These are phyloP conservation scores for Cryptococcus depauperatus DNA, from an alignment of 1,284 basidiomycete genomes.

Conservation along the genomic window DNA sequence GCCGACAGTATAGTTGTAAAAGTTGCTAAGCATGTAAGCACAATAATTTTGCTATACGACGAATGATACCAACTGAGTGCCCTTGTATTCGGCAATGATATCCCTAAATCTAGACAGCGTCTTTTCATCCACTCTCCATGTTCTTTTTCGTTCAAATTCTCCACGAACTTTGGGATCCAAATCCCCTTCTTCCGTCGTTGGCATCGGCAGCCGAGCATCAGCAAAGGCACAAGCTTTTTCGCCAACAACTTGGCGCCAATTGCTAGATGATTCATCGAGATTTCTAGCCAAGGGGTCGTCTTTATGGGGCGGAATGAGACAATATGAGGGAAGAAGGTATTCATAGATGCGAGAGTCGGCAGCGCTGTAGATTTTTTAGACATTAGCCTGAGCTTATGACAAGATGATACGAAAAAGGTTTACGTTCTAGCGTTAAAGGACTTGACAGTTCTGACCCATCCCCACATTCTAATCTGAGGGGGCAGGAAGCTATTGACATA, in stretches of 20 bases:
- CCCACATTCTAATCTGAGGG: conserved; percentile 86
- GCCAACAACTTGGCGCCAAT: conserved; percentile 38
- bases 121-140: conserved; percentile 58
- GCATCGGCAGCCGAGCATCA: conserved; percentile 40
- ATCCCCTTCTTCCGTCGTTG: conserved; percentile 21
- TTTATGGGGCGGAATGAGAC: conserved; percentile 84
- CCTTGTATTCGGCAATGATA: conserved; percentile 60
- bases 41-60: no score
- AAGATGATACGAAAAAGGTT: conserved; percentile 32
- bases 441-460: conserved; percentile 76
- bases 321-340: conserved; percentile 91
- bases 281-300: conserved; percentile 55
- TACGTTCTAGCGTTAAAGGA: conserved; percentile 85
- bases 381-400: neutral
- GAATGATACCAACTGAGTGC: conserved; percentile 47
- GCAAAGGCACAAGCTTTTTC: conserved; percentile 29
- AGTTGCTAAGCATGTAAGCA: conserved; percentile 83
- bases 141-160: conserved; percentile 41
- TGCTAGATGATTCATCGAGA: conserved; percentile 43
- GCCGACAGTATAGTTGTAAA: conserved; percentile 93
- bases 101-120: conserved; percentile 55
- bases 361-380: conserved; percentile 48
- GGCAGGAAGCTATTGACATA: conserved; percentile 81
- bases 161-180: conserved; percentile 25
- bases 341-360: conserved; percentile 96